Evolutionary conservation across 805 yeast species (phyloP).

Genomic region (Candida tallmaniae): DNA sequence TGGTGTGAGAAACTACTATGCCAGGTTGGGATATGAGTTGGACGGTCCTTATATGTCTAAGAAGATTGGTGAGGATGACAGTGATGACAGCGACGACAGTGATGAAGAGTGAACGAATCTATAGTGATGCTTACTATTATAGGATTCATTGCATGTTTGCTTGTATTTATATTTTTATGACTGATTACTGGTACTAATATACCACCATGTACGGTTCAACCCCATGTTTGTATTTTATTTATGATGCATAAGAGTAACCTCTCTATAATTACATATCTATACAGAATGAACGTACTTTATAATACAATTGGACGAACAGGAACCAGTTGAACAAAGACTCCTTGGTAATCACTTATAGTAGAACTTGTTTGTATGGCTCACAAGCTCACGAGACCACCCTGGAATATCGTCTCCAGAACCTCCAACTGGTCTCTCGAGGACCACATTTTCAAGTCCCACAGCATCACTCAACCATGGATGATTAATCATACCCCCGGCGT

Average conservation of each 20-base stretch:
- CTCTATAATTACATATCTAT: too few species aligned
- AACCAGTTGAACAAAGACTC: too few species aligned
- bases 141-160: background rate
- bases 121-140: background rate
- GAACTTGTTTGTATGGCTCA: background rate
- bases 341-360: background rate
- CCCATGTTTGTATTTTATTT: too few species aligned
- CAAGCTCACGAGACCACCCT: constrained; percentile 81
- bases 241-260: too few species aligned
- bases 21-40: constrained; percentile 81
- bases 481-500: constrained; percentile 92
- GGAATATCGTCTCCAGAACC: constrained; percentile 83
- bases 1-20: constrained; percentile 95
- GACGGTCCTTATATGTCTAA: constrained; percentile 99
- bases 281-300: too few species aligned
- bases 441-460: constrained; percentile 64
- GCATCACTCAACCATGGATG: constrained; percentile 85
- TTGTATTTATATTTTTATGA: background rate
- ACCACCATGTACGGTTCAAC: too few species aligned
- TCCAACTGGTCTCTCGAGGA: constrained; percentile 69
- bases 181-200: too few species aligned
- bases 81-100: too few species aligned
- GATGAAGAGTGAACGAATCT: background rate
- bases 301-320: too few species aligned
- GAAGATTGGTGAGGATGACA: constrained; percentile 14